Base-by-base conservation (phyloP, 73 alveolate genomes). In the Uronychia binucleata region DNA sequence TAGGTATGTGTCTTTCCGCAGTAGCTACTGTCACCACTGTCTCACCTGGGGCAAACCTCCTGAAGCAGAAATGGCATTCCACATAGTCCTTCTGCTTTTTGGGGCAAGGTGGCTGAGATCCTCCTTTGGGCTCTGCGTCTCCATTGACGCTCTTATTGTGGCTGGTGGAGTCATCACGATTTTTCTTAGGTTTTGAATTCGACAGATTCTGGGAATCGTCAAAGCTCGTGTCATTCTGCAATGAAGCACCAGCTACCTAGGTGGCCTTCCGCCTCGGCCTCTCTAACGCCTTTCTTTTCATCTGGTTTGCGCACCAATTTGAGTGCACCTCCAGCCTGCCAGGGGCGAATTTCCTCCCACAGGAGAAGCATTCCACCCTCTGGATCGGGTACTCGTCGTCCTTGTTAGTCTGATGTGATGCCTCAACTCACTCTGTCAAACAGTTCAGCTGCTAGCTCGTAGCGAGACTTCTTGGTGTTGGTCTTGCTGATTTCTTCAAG, bases 1-100 rank as follows among this genome's bases (percentile, higher is more conserved):
- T 94, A 11, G 96, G 92, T 8, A 94, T 94, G 74, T 94, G 98
- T 59, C 93, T 82, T 8, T 83, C 94, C 26, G 96, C 96, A 46
- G 67, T 46, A 11, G 67, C 67, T 46, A n/a, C n/a, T n/a, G n/a
- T n/a, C n/a, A n/a, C n/a, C n/a, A n/a, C n/a, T n/a, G n/a, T n/a
- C n/a, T n/a, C n/a, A 46, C 67, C 67, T 11, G 67, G 67, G 19
- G 67, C 67, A 46, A 46, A 46, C 19, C 19, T 46, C 67, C 67
- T 46, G 19, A 46, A 46, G 19, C 67, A 46, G 67, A 46, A 46
- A 11, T 46, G n/a, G 67, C 67, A 46, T 46, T 46, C 67, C 5
- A 46, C 67, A 46, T 11, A 46, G 5, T 46, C 67, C 5, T 46
- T 19, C 5, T 5, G 19, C 67, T 46, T 46, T 46, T 46, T 46